Conservation (phyloP, 805 yeast genomes). For the Zygosaccharomyces bisporus region DNA sequence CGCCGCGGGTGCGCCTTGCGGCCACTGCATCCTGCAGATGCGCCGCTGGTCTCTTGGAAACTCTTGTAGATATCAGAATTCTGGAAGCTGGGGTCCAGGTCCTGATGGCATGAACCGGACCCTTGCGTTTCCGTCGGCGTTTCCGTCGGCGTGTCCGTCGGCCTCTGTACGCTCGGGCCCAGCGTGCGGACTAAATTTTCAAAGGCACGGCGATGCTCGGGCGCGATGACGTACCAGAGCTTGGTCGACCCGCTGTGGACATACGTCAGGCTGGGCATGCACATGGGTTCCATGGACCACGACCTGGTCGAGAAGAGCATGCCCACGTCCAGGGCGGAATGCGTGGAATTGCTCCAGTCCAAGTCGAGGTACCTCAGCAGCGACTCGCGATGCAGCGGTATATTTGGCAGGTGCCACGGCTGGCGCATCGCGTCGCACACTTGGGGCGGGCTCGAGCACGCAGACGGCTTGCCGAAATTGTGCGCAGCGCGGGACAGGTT, state of each 20-base stretch:
- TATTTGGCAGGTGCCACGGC: slow-evolving; percentile 58
- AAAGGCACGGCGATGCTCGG: slow-evolving; percentile 48
- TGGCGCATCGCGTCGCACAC: slow-evolving; percentile 14
- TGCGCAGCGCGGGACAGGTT: slow-evolving; percentile 37
- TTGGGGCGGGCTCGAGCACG: slow-evolving; percentile 24
- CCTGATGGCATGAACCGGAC: too few relatives aligned
- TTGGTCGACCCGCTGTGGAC: slow-evolving; percentile 53
- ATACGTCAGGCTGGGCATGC: slow-evolving; percentile 50
- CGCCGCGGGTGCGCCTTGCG: too few relatives aligned
- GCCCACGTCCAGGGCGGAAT: slow-evolving; percentile 47
- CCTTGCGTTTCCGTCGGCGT: too few relatives aligned
- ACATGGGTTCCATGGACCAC: slow-evolving; percentile 62
- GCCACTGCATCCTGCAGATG: too few relatives aligned
- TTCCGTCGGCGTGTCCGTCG: too few relatives aligned
- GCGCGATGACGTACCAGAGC: slow-evolving; percentile 62
- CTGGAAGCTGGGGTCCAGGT: neutral
- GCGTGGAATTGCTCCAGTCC: slow-evolving; percentile 41
- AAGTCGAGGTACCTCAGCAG: slow-evolving; percentile 44
- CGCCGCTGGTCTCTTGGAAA: slow-evolving; percentile 1
- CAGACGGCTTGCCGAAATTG: slow-evolving; percentile 39
- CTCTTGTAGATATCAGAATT: slow-evolving; percentile 6
- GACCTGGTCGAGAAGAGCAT: slow-evolving; percentile 52
- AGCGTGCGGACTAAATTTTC: slow-evolving; percentile 37
- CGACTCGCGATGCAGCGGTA: slow-evolving; percentile 49
- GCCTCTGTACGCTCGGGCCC: neutral